Base-by-base conservation (phyloP, 306 rosid genomes). In the Glycine soja region DNA sequence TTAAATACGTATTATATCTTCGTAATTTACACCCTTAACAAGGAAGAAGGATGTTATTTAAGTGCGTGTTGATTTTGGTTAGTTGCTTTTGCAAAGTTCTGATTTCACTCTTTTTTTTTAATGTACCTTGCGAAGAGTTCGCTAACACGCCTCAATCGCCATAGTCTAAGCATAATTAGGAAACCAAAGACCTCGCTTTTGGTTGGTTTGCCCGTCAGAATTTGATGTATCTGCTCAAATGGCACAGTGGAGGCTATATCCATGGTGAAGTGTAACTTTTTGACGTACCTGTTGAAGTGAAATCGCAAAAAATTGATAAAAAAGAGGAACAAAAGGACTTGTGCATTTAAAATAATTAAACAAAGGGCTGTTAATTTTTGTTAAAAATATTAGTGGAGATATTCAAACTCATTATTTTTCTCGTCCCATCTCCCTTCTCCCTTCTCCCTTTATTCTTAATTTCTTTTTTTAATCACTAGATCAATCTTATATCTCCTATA, bases 231-330 rank as follows among this genome's bases (percentile, higher is more conserved):
- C 53, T 85, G 72, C 82, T 84, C 87, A 88, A 91, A 86, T 59
- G 99, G 99, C 13, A 95, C 42, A 53, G 97, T 90, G 15, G 97
- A 90, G 30, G 92, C 97, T 24, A 92, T 76, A 74, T 95, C 99
- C 89, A 95, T 82, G 30, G 84, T 71, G 64, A 95, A 89, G 72
- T 86, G 81, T 64, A 91, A 79, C 86, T 63, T 91, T 42, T 83
- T 89, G 54, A 88, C 79, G 64, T 92, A 94, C 84, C 98, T 94
- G 83, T 46, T 66, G 7, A 43, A 71, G 52, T 70, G 30, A 61
- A 82, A 76, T 71, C 7, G 36, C 43, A 63, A 68, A 59, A 62
- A 18, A 67, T 68, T 47, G 34, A 19, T 45, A 14, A 57, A 14
- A 57, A 74, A 38, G 8, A 74, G 15, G 8, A 54, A 54, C 62